phyloP scores from a whole-genome alignment of 768 basidiomycete genomes.

The Pleurotus tuber-regium region DNA sequence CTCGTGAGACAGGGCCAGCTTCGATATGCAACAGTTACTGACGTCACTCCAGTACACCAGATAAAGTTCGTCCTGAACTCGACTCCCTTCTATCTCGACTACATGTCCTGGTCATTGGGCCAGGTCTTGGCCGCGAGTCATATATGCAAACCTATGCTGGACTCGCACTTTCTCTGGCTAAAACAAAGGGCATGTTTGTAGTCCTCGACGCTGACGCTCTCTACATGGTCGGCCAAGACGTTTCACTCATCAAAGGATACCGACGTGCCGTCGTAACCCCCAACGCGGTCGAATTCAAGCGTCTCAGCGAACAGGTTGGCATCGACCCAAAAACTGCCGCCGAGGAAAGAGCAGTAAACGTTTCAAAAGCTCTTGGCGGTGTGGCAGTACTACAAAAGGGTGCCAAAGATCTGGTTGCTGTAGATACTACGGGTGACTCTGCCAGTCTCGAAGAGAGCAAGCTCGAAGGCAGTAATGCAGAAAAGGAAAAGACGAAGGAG shows the following conservation, averaged over 20 bases:
- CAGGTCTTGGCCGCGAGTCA: conserved; percentile 86
- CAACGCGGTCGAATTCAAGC: conserved; percentile 90
- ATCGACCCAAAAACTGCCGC: conserved; percentile 51
- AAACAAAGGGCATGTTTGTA: conserved; percentile 75
- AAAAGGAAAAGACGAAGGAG: conserved; percentile 54
- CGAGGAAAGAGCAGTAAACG: conserved; percentile 58
- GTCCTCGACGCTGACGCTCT: conserved; percentile 95
- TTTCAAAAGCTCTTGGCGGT: conserved; percentile 79
- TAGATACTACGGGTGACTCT: conserved; percentile 60
- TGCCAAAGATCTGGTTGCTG: conserved; percentile 74
- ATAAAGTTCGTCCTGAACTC: conserved; percentile 49
- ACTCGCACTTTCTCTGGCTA: conserved; percentile 72
- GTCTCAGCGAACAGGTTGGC: conserved; percentile 74
- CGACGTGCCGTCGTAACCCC: conserved; percentile 88
- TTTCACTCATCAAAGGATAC: conserved; percentile 77
- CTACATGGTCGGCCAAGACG: conserved; percentile 75
- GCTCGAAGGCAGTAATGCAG: conserved; percentile 39
- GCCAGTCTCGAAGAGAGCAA: conserved; percentile 44
- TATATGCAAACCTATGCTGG: conserved; percentile 88
- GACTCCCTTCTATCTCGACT: conserved; percentile 76
- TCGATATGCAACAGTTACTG: not conserved
- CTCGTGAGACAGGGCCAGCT: conserved; percentile 37
- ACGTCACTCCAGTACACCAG: conserved; percentile 37
- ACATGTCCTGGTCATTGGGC: conserved; percentile 91
- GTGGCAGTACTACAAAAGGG: conserved; percentile 93